A percentile compares a stretch with the other conserved stretches of the same genome.
These are phyloP conservation scores for Penstemon newberryi DNA, from an alignment of 257 asterid genomes.

Conservation along the genomic window DNA sequence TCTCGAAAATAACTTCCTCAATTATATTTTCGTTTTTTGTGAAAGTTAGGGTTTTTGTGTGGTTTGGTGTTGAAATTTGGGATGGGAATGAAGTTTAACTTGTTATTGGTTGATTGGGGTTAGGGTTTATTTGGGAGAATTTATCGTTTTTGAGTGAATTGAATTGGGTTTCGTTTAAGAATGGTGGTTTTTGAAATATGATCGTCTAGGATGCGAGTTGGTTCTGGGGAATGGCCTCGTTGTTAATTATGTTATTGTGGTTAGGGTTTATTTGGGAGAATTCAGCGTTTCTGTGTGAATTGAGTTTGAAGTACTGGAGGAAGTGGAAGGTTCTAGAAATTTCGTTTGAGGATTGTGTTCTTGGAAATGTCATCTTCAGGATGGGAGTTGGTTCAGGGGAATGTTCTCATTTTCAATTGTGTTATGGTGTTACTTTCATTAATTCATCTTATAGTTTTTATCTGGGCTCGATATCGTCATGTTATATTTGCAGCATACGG, in stretches of 20 bases:
- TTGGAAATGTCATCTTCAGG: not conserved
- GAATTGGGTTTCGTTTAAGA: no score
- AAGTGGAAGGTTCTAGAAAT: slow-evolving; percentile 14
- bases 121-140: not conserved
- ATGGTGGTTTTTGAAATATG: no score
- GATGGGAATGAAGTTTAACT: not conserved
- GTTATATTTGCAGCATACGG: not conserved
- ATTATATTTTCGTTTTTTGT: slow-evolving; percentile 5
- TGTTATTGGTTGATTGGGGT: not conserved
- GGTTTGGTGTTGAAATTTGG: slow-evolving; percentile 23
- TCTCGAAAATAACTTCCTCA: not conserved
- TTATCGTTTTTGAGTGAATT: not conserved
- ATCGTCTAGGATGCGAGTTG: no score
- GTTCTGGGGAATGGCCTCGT: no score
- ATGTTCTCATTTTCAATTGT: no score
- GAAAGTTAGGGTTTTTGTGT: slow-evolving; percentile 43
- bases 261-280: not conserved
- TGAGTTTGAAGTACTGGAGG: slow-evolving; percentile 16
- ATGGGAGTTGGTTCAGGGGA: not conserved
- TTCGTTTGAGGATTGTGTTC: not conserved
- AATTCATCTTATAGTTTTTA: not conserved
- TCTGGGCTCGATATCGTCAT: not conserved
- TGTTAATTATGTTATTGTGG: no score
- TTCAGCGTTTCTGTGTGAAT: not conserved
- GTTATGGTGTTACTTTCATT: not conserved